Evolutionary conservation across 257 asterid species (phyloP).

Genomic region (Solanum chilense): DNA sequence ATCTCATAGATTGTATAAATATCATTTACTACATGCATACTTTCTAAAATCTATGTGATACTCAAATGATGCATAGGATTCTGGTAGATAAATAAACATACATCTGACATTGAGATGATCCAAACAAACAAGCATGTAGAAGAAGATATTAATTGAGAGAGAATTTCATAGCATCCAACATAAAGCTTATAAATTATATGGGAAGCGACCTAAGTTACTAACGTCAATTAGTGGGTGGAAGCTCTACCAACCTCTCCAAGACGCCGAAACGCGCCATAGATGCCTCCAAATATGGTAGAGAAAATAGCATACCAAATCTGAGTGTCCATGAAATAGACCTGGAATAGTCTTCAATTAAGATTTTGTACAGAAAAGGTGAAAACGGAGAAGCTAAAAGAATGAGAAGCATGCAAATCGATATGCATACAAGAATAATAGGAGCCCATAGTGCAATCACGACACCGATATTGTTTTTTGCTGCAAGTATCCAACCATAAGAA

Average conservation of each 20-base stretch:
- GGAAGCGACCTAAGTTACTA: not conserved
- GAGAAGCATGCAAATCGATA: constrained; percentile 1
- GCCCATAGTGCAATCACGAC: constrained; percentile 95
- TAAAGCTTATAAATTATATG: not conserved
- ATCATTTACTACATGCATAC: not conserved
- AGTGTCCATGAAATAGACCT: constrained; percentile 98
- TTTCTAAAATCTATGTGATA: not conserved
- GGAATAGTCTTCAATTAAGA: constrained; percentile 13
- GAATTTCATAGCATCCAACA: not conserved
- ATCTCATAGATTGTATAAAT: not conserved
- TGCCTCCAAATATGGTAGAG: constrained; percentile 96
- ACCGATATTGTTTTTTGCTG: constrained; percentile 85
- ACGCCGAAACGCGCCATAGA: constrained; percentile 98
- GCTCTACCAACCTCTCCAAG: constrained; percentile 79
- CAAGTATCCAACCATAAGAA: not conserved
- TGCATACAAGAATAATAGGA: constrained; percentile 70
- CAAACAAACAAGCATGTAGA: not conserved
- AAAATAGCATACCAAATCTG: constrained; percentile 99
- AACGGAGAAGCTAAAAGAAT: constrained; percentile 7
- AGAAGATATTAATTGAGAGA: not conserved
- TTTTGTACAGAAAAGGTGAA: not conserved
- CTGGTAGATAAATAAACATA: not conserved
- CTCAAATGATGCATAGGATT: not conserved
- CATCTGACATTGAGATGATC: not conserved
- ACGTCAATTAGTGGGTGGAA: not conserved